Conservation (phyloP, 106 monocot species). For the Triglochin maritima region DNA sequence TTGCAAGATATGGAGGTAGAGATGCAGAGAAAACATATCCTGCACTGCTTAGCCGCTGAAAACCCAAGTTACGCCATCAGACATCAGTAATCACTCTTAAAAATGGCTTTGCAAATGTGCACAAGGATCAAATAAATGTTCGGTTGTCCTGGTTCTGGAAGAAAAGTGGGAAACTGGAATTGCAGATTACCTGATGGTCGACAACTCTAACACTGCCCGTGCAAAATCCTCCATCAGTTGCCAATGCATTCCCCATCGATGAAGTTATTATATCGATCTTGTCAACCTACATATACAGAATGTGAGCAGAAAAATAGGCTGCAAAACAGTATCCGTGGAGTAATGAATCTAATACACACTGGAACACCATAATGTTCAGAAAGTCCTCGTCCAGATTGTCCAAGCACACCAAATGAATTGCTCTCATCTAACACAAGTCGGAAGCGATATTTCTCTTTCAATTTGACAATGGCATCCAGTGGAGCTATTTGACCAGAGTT, state of each 20-base stretch:
- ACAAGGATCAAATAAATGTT: too few relatives aligned
- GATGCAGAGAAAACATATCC: slow-evolving; percentile 96
- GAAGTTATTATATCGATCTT: slow-evolving; percentile 99
- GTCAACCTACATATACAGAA: slow-evolving; percentile 45
- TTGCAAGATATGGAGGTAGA: slow-evolving; percentile 84
- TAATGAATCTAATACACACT: slow-evolving; percentile 13
- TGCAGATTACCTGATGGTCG: slow-evolving; percentile 63
- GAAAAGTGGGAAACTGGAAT: background rate
- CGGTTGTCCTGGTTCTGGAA: background rate
- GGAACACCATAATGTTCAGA: slow-evolving; percentile 67
- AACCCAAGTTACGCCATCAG: slow-evolving; percentile 3
- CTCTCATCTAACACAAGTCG: slow-evolving; percentile 73
- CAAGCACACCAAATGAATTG: slow-evolving; percentile 88
- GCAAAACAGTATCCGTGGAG: background rate
- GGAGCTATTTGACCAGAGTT: slow-evolving; percentile 97
- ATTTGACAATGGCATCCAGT: slow-evolving; percentile 64
- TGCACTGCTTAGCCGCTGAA: slow-evolving; percentile 81
- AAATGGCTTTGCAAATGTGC: too few relatives aligned
- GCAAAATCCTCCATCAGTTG: slow-evolving; percentile 97
- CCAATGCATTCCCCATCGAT: slow-evolving; percentile 87
- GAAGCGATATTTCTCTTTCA: slow-evolving; percentile 91
- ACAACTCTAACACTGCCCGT: slow-evolving; percentile 92
- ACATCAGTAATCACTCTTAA: background rate
- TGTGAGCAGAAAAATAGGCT: background rate
- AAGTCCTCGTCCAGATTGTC: slow-evolving; percentile 78